Percentiles rank a stretch among this genome's conserved stretches.
Conservation (phyloP, 23 red algal genomes). For the Gracilaria vermiculophylla region DNA sequence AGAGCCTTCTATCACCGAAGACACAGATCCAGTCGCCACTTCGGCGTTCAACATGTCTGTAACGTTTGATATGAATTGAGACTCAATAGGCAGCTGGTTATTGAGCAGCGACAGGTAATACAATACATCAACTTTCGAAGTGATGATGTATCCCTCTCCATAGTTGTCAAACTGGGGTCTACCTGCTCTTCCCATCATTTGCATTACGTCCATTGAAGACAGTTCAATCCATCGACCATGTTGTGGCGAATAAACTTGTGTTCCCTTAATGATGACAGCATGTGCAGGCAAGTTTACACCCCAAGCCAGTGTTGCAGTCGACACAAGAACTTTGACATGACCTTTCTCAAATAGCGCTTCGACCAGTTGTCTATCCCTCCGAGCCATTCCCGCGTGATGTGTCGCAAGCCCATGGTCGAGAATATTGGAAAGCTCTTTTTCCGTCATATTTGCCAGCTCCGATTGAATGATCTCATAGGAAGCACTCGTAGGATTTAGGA, state of each 20-base stretch:
- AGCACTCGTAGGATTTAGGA: conserved; percentile 44
- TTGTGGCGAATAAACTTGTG: conserved; percentile 87
- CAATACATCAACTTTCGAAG: conserved; percentile 68
- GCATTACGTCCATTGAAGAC: conserved; percentile 90
- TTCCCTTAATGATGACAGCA: conserved; percentile 95
- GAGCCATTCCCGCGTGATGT: conserved; percentile 93
- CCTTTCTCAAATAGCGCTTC: conserved; percentile 82
- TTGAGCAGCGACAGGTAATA: conserved; percentile 84
- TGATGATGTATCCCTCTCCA: conserved; percentile 95
- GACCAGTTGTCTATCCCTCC: conserved; percentile 74
- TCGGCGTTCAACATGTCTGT: conserved; percentile 91
- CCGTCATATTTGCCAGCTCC: conserved; percentile 49
- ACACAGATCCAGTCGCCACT: conserved; percentile 72
- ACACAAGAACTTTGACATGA: conserved; percentile 80
- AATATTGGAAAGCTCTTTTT: conserved; percentile 45
- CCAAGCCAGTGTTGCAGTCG: conserved; percentile 96
- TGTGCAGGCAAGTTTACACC: conserved; percentile 99
- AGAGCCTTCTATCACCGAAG: conserved; percentile 68
- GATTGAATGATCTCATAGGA: conserved; percentile 70
- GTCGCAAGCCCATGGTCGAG: conserved; percentile 74
- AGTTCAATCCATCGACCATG: conserved; percentile 76
- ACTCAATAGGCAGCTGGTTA: conserved; percentile 82
- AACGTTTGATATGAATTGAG: conserved; percentile 67
- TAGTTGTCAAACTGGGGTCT: conserved; percentile 84
- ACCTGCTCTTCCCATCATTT: conserved; percentile 97